These are phyloP conservation scores for Solanum bukasovii DNA, from an alignment of 257 asterid genomes.

Conservation along the genomic window DNA sequence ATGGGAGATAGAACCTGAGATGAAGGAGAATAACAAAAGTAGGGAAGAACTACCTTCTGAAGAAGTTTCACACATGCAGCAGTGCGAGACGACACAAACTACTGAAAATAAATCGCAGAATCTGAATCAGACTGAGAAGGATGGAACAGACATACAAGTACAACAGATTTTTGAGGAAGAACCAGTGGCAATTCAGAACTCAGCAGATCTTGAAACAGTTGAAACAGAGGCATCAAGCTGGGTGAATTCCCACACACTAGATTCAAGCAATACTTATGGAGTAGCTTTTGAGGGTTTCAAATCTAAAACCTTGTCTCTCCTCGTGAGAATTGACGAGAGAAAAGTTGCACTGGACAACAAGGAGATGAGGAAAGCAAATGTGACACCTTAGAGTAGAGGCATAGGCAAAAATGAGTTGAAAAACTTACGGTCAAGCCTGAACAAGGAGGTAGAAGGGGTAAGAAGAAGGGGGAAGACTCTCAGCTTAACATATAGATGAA, in stretches of 20 bases:
- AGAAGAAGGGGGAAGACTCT: not conserved
- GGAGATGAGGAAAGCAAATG: not conserved
- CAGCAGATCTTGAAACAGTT: not conserved
- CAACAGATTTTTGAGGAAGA: not conserved
- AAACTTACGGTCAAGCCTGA: not conserved
- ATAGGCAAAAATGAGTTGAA: not conserved
- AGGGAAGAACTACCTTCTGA: not conserved
- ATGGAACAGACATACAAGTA: not conserved
- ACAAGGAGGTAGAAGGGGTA: not conserved
- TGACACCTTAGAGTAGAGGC: not conserved
- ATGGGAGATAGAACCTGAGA: not conserved
- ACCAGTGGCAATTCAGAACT: not conserved
- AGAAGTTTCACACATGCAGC: not conserved
- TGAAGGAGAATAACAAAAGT: not conserved
- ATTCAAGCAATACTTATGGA: not conserved
- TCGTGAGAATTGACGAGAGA: not conserved
- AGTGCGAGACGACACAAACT: not conserved
- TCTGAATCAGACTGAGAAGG: not conserved
- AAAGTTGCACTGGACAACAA: not conserved
- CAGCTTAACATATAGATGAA: not conserved
- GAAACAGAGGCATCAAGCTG: not conserved
- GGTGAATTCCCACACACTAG: not conserved
- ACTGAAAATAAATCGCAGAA: not conserved
- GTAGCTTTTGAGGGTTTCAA: not conserved
- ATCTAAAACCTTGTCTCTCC: not conserved